Conservation (phyloP, 2,329 filamentous ascomycete genomes). For the Phyllosticta citriasiana region DNA sequence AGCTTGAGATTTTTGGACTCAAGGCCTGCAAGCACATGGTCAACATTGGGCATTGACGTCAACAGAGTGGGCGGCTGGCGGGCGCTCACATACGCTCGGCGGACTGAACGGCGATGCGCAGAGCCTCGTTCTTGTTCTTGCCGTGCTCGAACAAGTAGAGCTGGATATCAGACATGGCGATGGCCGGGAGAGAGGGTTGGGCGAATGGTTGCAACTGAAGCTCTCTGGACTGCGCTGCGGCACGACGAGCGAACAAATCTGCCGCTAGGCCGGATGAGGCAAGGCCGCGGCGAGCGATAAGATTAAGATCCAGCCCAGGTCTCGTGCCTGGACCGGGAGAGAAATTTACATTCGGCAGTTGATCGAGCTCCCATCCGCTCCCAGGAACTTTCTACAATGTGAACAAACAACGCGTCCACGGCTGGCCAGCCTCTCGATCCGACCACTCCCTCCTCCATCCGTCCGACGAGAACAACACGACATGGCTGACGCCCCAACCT, state of each 20-base stretch:
- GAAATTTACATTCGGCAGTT: slow-evolving; percentile 8
- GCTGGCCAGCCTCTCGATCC: neutral
- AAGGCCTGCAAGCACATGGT: slow-evolving; percentile 36
- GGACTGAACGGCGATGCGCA: slow-evolving; percentile 32
- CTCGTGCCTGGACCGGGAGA: neutral
- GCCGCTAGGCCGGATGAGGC: slow-evolving; percentile 2
- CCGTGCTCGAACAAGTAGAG: slow-evolving; percentile 42
- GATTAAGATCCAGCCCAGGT: neutral
- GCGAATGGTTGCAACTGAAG: slow-evolving; percentile 9
- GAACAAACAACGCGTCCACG: neutral
- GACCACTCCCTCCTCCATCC: neutral
- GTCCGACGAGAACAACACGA: slow-evolving; percentile 1
- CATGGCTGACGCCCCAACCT: slow-evolving; percentile 40
- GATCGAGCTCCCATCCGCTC: neutral
- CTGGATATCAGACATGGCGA: slow-evolving; percentile 41
- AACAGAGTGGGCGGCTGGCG: slow-evolving; percentile 9
- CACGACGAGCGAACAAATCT: slow-evolving; percentile 3
- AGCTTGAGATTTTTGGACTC: slow-evolving; percentile 51
- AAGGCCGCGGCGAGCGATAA: slow-evolving; percentile 5
- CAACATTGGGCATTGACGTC: slow-evolving; percentile 8
- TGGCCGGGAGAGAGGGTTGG: neutral
- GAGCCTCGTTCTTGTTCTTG: slow-evolving; percentile 37
- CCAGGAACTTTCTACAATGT: slow-evolving; percentile 1
- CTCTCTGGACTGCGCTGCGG: slow-evolving; percentile 9
- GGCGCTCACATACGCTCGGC: slow-evolving; percentile 25